These are phyloP conservation scores for Handroanthus guayacan DNA, from an alignment of 257 asterid genomes.

Conservation along the genomic window DNA sequence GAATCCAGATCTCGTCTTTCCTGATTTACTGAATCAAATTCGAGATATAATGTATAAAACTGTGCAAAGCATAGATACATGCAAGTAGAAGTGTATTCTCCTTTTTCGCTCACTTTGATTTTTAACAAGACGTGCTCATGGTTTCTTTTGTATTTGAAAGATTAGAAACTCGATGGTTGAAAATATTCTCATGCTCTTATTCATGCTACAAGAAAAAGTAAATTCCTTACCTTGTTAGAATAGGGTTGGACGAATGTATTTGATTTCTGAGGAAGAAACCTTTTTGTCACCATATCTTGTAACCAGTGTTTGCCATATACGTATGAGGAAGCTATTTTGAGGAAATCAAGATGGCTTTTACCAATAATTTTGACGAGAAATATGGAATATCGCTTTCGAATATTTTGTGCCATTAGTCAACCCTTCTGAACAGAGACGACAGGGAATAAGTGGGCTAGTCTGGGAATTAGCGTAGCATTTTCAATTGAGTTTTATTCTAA, in stretches of 20 bases:
- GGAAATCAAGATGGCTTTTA: neutral
- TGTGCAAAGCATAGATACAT: constrained; percentile 3
- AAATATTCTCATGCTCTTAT: no score
- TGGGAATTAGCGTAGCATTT: neutral
- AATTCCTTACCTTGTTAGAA: no score
- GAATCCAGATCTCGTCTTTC: no score
- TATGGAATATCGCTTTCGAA: no score
- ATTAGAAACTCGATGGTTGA: no score
- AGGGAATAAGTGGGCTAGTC: neutral
- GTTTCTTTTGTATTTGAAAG: no score
- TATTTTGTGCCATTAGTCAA: neutral
- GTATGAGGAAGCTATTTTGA: neutral
- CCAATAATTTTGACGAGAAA: no score
- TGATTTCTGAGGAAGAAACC: no score
- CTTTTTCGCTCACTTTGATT: neutral
- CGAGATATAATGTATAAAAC: neutral
- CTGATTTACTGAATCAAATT: no score
- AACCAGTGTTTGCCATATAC: neutral
- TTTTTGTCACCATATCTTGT: neutral
- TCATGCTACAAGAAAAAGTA: no score
- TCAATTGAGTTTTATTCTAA: neutral
- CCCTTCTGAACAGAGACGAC: neutral
- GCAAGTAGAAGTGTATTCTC: neutral
- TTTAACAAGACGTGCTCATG: no score
- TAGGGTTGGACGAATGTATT: no score